A percentile compares a stretch with the other conserved stretches of the same genome.
Conservation (phyloP, 1,284 basidiomycete genomes). For the Ceratobasidium sp. region DNA sequence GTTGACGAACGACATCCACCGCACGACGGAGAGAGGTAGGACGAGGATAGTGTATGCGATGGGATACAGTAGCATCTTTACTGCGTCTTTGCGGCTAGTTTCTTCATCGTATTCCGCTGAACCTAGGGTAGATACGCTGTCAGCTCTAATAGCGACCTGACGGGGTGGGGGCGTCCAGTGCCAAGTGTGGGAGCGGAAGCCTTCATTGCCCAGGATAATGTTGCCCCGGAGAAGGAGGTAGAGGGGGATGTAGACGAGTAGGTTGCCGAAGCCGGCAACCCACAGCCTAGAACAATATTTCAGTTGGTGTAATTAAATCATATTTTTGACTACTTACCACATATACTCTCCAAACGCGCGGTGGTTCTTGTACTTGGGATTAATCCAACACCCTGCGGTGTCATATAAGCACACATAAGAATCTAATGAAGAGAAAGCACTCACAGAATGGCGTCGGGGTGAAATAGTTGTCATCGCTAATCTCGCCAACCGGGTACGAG, state of each 20-base stretch:
- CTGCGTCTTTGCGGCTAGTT: slow-evolving; percentile 34
- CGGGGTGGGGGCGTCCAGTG: neutral
- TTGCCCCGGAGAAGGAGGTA: slow-evolving; percentile 44
- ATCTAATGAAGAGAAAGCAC: neutral
- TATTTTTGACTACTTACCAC: slow-evolving; percentile 20
- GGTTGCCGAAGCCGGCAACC: slow-evolving; percentile 41
- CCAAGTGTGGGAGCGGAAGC: neutral
- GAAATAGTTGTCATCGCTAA: slow-evolving; percentile 13
- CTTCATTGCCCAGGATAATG: slow-evolving; percentile 38
- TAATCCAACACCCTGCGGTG: slow-evolving; percentile 44
- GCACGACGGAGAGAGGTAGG: slow-evolving; percentile 40
- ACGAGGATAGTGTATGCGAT: slow-evolving; percentile 44
- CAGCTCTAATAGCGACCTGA: slow-evolving; percentile 3
- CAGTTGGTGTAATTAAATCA: neutral
- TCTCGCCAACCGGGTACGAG: slow-evolving; percentile 22
- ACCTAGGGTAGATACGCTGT: neutral
- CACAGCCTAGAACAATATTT: slow-evolving; percentile 35
- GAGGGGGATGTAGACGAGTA: slow-evolving; percentile 43
- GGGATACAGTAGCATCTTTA: slow-evolving; percentile 45
- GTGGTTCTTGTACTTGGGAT: slow-evolving; percentile 14
- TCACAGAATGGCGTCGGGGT: slow-evolving; percentile 43
- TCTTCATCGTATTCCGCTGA: slow-evolving; percentile 18
- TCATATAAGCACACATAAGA: neutral
- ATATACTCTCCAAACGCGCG: slow-evolving; percentile 42
- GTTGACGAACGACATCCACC: slow-evolving; percentile 37